A percentile compares a stretch with the other conserved stretches of the same genome.
Evolutionary conservation across 345 rosid genomes (phyloP).

Genomic region (Clarkia xantiana): DNA sequence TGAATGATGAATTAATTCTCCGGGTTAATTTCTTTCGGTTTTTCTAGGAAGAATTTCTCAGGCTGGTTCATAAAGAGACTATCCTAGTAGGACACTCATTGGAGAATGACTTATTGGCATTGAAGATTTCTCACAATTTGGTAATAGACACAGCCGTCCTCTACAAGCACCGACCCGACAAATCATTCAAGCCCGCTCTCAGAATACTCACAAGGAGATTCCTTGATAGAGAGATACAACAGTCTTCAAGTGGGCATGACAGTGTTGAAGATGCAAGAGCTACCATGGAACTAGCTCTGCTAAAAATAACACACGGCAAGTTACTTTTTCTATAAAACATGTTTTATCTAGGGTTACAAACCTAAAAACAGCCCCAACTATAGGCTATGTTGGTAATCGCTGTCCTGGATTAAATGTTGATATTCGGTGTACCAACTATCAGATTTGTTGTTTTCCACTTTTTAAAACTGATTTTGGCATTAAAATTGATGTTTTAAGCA

Average conservation of each 20-base stretch:
- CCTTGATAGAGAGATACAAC: slow-evolving; percentile 75
- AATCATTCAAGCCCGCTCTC: slow-evolving; percentile 72
- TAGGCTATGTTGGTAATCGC: no score
- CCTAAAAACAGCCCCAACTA: no score
- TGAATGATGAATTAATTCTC: background rate
- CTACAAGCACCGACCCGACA: slow-evolving; percentile 70
- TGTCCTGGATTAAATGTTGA: no score
- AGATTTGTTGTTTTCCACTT: no score
- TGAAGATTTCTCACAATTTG: slow-evolving; percentile 68
- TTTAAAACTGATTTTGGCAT: no score
- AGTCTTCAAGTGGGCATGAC: slow-evolving; percentile 69
- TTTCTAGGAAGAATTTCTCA: slow-evolving; percentile 65
- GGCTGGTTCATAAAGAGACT: slow-evolving; percentile 73
- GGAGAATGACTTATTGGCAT: slow-evolving; percentile 79
- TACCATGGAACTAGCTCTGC: slow-evolving; percentile 71
- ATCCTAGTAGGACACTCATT: slow-evolving; percentile 90
- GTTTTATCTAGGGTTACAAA: no score
- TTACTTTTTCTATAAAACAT: slow-evolving; percentile 2
- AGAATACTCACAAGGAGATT: slow-evolving; percentile 64
- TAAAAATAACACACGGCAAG: slow-evolving; percentile 76
- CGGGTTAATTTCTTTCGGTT: slow-evolving; percentile 5
- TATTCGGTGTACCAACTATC: no score
- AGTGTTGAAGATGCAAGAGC: slow-evolving; percentile 89
- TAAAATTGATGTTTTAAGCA: no score
- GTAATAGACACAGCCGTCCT: slow-evolving; percentile 88